phyloP scores from a whole-genome alignment of 768 basidiomycete species.

The Tulasnella sp. region DNA sequence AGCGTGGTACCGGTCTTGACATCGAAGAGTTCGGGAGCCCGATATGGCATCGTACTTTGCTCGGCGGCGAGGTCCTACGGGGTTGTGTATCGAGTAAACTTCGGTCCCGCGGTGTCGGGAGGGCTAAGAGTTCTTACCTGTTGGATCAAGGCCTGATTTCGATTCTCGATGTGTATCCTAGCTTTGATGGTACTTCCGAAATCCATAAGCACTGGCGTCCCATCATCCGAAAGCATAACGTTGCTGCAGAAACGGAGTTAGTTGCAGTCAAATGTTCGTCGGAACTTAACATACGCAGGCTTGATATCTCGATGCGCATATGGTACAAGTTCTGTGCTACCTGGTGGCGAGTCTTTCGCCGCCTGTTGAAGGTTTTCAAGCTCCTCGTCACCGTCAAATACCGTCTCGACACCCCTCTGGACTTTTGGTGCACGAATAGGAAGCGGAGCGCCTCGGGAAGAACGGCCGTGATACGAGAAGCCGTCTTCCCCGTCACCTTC shows the following conservation, averaged over 20 bases:
- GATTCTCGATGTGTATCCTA: conserved; percentile 71
- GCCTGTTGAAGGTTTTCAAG: conserved; percentile 38
- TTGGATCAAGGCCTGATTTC: conserved; percentile 82
- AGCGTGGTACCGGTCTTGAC: conserved; percentile 84
- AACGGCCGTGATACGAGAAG: conserved; percentile 58
- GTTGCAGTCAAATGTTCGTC: not conserved
- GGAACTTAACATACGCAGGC: conserved; percentile 66
- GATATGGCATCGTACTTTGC: conserved; percentile 97
- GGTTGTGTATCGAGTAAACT: not conserved
- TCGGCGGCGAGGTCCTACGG: conserved; percentile 87
- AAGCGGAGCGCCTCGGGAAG: conserved; percentile 30
- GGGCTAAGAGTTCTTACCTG: conserved; percentile 52
- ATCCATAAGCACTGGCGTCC: conserved; percentile 93
- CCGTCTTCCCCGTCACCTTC: conserved; percentile 72
- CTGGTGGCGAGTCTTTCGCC: conserved; percentile 36
- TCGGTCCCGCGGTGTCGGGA: not conserved
- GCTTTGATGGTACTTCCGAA: conserved; percentile 91
- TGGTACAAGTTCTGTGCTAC: conserved; percentile 61
- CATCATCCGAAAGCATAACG: conserved; percentile 94
- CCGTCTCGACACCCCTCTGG: conserved; percentile 56
- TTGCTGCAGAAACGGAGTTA: conserved; percentile 53
- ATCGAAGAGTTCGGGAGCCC: conserved; percentile 96
- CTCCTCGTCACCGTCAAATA: conserved; percentile 83
- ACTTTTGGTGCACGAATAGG: conserved; percentile 10
- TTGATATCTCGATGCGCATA: conserved; percentile 98